Evolutionary conservation across 192 early-diverging fungal species (phyloP), one percentile per base, ranked within the genome.

Genomic region (Podila epigama): DNA sequence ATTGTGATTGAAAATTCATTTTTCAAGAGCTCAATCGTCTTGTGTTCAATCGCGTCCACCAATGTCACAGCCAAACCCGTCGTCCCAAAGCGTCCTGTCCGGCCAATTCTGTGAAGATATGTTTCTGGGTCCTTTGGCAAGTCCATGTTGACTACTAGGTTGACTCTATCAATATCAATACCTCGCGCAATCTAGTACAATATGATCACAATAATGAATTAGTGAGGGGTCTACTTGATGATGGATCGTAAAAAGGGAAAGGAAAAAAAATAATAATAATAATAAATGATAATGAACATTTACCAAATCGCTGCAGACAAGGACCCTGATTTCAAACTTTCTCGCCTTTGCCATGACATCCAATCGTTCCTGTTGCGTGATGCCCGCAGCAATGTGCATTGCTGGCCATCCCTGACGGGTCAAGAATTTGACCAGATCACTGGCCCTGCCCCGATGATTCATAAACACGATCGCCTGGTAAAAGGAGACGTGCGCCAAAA

Each of bases 51-150:
- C 37, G 62, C 51, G 36, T 79, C 75, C 9, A 82, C 69, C 50
- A 82, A 69, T 62, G 70, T 82, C 15, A 82, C 77, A 2, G 91
- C 89, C 5, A 78, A 50, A 31, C 94, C 94, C 25, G 84, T 80
- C 2, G 88, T 81, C 8, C 92, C 94, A 22, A 92, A 92, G 33
- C 94, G 84, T 39, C 91, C 94, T 27, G 92, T 93, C 15, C 94
- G 80, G 4, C 94, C 94, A 11, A 93, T 86, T 18, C 94, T 85
- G 54, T 96, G 94, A 11, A 93, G 75, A 59, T 95, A 96, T 69
- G 85, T 85, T 67, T 86, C 83, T 60, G 89, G 83, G 50, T 92
- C 83, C 28, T 69, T 82, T 7, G 93, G 91, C 41, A 90, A 83
- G 56, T 96, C 94, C 69, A 93, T 85, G 66, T 93, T 91, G 36